Base-by-base conservation (phyloP, 176 grass and related monocot genomes). In the Eragrostis nindensis region DNA sequence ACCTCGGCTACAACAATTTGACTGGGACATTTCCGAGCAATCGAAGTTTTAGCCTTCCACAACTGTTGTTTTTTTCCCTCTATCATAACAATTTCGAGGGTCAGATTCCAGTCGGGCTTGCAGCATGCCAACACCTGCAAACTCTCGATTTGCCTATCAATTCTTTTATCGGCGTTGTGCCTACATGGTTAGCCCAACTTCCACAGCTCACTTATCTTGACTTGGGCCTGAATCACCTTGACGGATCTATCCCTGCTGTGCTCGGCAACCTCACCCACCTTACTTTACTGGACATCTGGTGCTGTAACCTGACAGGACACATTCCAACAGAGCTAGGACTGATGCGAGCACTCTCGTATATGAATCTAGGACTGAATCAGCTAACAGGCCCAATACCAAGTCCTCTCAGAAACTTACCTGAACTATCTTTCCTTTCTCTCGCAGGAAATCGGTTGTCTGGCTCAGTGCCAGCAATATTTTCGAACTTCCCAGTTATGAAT, bases 121-220 rank as follows among this genome's bases (percentile, higher is more conserved):
- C 71, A 18, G 0, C 39, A 7, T 83, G 71, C 49, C 71, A 55
- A 1, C 2, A 81, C 17, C 11, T 81, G 12, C 39, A 57, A 69
- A 8, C 1, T 3, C 10, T 71, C 4, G 1, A 1, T 62, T 9
- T 81, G 41, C 0, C 12, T 8, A 0, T 0, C 3, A 81, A 81
- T 48, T 22, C 8, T 29, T 81, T 81, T 16, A 26, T 48, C 12
- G 68, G 32, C 38, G 24, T 22, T 8, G 26, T 71, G 1, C 79
- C 79, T 32, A 18, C 53, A 38, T 71, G 79, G 68, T 29, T 81
- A 18, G 42, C 67, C 32, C 45, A 71, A 6, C 19, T 81, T 6
- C 3, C 67, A 32, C 4, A 32, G 0, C 67, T 81, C 12, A 40
- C 18, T 1, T 3, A 5, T 0, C 27, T 78, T 21, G 3, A 1